These are phyloP conservation scores for Populus alba DNA, from an alignment of 345 rosid species.

Conservation along the genomic window DNA sequence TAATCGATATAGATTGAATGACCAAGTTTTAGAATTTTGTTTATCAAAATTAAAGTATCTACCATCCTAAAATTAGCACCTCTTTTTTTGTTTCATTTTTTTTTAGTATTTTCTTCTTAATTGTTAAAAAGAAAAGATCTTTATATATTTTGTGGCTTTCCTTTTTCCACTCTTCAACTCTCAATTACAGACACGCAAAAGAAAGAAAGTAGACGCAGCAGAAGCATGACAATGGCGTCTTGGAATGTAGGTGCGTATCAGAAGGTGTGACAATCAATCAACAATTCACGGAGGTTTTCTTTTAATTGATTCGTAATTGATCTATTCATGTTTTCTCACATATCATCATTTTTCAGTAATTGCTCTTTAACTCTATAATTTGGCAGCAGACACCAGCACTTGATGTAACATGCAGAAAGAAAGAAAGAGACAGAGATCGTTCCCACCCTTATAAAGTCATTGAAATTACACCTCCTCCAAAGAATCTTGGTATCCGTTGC, in stretches of 20 bases:
- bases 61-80: background rate
- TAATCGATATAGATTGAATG: too few species aligned
- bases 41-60: too few species aligned
- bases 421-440: slow-evolving; percentile 58
- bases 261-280: slow-evolving; percentile 37
- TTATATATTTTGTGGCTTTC: slow-evolving; percentile 11
- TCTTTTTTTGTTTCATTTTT: background rate
- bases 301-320: background rate
- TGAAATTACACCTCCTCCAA: slow-evolving; percentile 95
- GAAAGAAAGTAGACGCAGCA: background rate
- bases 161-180: background rate
- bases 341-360: background rate
- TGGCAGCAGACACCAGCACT: slow-evolving; percentile 33
- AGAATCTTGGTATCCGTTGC: slow-evolving; percentile 81
- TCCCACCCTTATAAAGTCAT: slow-evolving; percentile 72
- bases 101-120: background rate
- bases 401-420: slow-evolving; percentile 61
- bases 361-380: background rate
- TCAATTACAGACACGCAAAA: background rate
- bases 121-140: slow-evolving; percentile 4
- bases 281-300: background rate
- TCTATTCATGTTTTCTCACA: background rate
- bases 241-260: slow-evolving; percentile 33
- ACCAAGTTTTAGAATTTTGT: too few species aligned
- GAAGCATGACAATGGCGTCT: slow-evolving; percentile 42